Conservation (phyloP, 495 filamentous ascomycete genomes). For the Penicillium canariense region DNA sequence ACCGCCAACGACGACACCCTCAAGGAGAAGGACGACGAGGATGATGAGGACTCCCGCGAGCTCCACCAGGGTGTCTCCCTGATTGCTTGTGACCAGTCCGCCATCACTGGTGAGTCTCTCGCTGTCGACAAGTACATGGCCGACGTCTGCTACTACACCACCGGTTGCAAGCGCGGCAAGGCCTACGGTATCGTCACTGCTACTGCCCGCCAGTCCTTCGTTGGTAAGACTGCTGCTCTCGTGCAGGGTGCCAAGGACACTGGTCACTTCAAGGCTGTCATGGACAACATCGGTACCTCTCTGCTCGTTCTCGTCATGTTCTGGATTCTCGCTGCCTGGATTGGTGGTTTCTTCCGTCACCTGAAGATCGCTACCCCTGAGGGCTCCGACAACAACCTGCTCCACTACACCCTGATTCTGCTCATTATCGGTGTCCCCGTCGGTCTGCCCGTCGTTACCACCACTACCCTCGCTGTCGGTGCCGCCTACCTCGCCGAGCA, state of each 20-base stretch:
- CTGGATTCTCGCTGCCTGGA: slow-evolving; percentile 70
- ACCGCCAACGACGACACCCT: slow-evolving; percentile 56
- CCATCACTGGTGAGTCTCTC: slow-evolving; percentile 76
- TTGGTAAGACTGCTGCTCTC: slow-evolving; percentile 67
- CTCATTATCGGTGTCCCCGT: slow-evolving; percentile 73
- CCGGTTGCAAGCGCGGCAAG: slow-evolving; percentile 76
- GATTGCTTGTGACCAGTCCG: slow-evolving; percentile 68
- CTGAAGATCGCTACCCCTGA: slow-evolving; percentile 64
- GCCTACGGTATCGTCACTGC: slow-evolving; percentile 64
- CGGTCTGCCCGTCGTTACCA: slow-evolving; percentile 73
- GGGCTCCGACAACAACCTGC: slow-evolving; percentile 50
- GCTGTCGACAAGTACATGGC: slow-evolving; percentile 78
- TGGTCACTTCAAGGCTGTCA: slow-evolving; percentile 80
- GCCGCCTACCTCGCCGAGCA: slow-evolving; percentile 71
- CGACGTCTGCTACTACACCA: slow-evolving; percentile 70
- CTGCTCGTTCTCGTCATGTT: slow-evolving; percentile 70
- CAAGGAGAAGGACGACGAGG: slow-evolving; percentile 61
- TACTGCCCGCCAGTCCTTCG: slow-evolving; percentile 66
- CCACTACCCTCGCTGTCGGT: slow-evolving; percentile 72
- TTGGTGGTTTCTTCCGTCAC: slow-evolving; percentile 74
- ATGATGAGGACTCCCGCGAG: slow-evolving; percentile 54
- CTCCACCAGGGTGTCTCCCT: slow-evolving; percentile 62
- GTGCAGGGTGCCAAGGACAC: slow-evolving; percentile 69
- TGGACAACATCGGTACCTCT: slow-evolving; percentile 76
- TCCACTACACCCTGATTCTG: slow-evolving; percentile 65